Evolutionary conservation across 2,329 filamentous ascomycete species (phyloP).

Genomic region (Hymenoscyphus scutula): DNA sequence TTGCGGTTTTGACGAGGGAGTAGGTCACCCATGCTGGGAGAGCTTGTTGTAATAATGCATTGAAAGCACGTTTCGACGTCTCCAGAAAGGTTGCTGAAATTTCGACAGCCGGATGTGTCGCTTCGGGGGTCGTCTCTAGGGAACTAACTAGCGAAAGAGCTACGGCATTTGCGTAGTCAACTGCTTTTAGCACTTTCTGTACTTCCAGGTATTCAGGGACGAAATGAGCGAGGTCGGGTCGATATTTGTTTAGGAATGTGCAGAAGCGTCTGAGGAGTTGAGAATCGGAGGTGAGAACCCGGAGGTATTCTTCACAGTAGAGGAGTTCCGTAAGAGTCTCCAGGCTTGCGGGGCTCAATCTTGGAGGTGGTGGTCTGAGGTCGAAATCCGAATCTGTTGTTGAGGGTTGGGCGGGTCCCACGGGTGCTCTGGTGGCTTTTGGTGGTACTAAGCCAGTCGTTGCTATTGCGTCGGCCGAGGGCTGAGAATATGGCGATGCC

Average conservation of each 20-base stretch:
- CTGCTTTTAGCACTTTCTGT: constrained; percentile 21
- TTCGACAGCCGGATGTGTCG: constrained; percentile 4
- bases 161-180: constrained; percentile 21
- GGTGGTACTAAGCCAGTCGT: neutral
- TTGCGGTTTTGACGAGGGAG: constrained; percentile 33
- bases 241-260: constrained; percentile 18
- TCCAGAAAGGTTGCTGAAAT: constrained; percentile 45
- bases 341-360: constrained; percentile 1
- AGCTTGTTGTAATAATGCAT: constrained; percentile 61
- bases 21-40: constrained; percentile 69
- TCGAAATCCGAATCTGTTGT: constrained; percentile 15
- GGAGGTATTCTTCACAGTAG: constrained; percentile 16
- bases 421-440: neutral
- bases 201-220: constrained; percentile 19
- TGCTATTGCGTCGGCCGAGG: neutral
- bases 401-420: neutral
- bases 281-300: constrained; percentile 10
- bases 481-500: neutral
- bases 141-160: constrained; percentile 20
- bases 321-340: constrained; percentile 12
- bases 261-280: constrained; percentile 15
- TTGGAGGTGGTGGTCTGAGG: constrained; percentile 12
- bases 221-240: constrained; percentile 13
- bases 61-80: constrained; percentile 60
- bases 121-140: neutral